A percentile compares a stretch with the other conserved stretches of the same genome.
These are phyloP conservation scores for Brassica rapa DNA, from an alignment of 345 rosid genomes.

Conservation along the genomic window DNA sequence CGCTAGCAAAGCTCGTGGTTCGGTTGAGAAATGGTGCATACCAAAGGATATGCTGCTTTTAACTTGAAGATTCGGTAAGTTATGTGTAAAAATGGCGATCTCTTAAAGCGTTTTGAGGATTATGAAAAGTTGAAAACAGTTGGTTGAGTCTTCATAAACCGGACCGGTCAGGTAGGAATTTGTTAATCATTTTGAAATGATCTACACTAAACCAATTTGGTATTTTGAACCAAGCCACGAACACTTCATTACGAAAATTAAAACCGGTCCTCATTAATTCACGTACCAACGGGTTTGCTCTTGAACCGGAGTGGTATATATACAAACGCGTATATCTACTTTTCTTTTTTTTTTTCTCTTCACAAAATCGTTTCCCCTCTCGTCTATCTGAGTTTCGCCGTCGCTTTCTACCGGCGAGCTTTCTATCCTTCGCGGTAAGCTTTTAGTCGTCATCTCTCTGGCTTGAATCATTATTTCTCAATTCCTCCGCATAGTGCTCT, in stretches of 20 bases:
- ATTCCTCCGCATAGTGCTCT: background rate
- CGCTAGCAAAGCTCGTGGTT: background rate
- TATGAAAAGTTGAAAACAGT: background rate
- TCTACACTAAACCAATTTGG: background rate
- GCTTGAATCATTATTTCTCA: background rate
- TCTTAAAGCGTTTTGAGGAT: background rate
- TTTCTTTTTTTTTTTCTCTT: background rate
- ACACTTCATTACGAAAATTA: background rate
- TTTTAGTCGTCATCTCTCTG: background rate
- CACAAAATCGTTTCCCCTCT: background rate
- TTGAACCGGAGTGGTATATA: conserved; percentile 23
- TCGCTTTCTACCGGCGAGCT: conserved; percentile 13
- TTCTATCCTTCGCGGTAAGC: background rate
- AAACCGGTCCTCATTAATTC: background rate
- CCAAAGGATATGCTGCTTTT: background rate
- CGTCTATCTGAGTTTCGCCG: conserved; percentile 12
- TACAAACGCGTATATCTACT: background rate
- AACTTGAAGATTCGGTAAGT: background rate
- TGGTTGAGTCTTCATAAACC: background rate
- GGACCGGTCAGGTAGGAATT: background rate
- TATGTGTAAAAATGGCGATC: background rate
- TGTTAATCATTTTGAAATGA: background rate
- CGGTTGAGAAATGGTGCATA: background rate
- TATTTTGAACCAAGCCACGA: background rate
- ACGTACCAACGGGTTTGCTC: conserved; percentile 1